Evolutionary conservation across 2,329 filamentous ascomycete species (phyloP), one percentile per base, ranked within the genome.

Genomic region (Aspergillus amoenus): DNA sequence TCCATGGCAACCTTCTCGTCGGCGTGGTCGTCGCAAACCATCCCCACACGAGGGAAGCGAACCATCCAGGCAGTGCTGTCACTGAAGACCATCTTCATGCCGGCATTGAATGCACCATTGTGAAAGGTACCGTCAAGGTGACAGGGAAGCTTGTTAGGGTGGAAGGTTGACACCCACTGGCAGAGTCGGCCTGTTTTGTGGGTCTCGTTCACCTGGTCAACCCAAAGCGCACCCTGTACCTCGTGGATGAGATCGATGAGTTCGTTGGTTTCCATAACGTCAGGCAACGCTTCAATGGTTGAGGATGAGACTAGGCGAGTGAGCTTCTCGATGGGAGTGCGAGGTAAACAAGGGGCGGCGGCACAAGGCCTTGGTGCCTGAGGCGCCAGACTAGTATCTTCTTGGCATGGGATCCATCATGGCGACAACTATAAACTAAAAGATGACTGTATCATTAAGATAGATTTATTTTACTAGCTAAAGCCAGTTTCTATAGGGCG

Each of bases 151-250:
- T 67, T 67, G 21, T 69, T 18, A 30, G 68, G 65, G 66, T 74
- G 67, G 52, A 73, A 73, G 51, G 66, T 69, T 30, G 70, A 74
- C 34, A 73, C 67, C 71, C 70, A 74, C 40, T 55, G 55, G 50
- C 62, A 67, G 56, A 68, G 61, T 51, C 42, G 60, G 40, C 61
- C 60, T 9, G 51, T 59, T 52, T 27, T 55, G 43, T 62, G 44
- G 18, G 61, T 44, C 17, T 67, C 57, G 41, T 65, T 66, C 37
- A 68, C 46, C 44, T 65, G 64, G 34, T 64, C 60, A 43, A 66
- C 60, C 63, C 64, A 68, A 37, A 66, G 56, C 47, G 65, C 54
- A 27, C 39, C 56, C 51, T 67, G 59, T 42, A 57, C 47, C 42
- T 60, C 53, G 27, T 68, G 58, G 37, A 66, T 18, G 40, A 64